Conservation (phyloP, 495 filamentous ascomycete species). For the Friedmanniomyces simplex region DNA sequence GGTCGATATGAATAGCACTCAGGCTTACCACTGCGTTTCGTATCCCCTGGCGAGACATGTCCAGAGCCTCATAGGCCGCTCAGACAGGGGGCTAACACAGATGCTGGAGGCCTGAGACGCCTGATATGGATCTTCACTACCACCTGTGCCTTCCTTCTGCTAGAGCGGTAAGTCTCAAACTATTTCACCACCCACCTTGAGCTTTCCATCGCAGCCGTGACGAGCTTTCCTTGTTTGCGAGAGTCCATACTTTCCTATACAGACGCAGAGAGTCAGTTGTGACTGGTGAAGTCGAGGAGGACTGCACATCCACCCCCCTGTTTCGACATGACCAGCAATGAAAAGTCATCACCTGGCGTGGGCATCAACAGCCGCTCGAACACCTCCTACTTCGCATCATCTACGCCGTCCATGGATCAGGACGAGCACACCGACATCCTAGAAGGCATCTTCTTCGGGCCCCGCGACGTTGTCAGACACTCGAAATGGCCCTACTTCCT, state of each 20-base stretch:
- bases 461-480: constrained; percentile 61
- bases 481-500: constrained; percentile 75
- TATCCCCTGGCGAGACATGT: neutral
- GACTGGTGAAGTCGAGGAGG: no score
- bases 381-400: neutral
- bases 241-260: no score
- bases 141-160: neutral
- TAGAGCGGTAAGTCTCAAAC: neutral
- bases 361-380: neutral
- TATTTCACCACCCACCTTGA: neutral
- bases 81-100: neutral
- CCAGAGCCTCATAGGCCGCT: neutral
- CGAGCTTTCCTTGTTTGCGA: no score
- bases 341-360: neutral
- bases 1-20: no score
- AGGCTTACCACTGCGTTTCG: no score
- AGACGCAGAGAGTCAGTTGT: no score
- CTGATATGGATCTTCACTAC: no score
- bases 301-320: neutral
- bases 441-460: constrained; percentile 32
- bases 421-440: neutral
- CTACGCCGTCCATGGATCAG: neutral
- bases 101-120: neutral
- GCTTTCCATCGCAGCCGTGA: no score
- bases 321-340: neutral